A percentile compares a stretch with the other conserved stretches of the same genome.
Conservation (phyloP, 1,284 basidiomycete genomes). For the Chiua sp. region DNA sequence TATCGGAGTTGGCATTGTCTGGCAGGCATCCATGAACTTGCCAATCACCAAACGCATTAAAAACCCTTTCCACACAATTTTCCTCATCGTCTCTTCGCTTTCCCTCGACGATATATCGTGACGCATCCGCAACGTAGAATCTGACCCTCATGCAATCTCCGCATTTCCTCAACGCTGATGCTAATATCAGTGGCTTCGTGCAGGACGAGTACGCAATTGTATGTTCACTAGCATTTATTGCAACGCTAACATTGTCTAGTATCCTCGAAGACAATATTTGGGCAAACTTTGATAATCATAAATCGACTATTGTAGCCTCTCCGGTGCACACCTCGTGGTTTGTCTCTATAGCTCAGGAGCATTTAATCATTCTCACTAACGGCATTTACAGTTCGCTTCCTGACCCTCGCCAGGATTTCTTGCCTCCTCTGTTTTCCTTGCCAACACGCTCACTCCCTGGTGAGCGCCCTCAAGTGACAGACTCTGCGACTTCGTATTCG, state of each 20-base stretch:
- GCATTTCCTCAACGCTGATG: background rate
- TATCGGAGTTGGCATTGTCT: background rate
- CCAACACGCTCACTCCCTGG: background rate
- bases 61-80: background rate
- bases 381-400: background rate
- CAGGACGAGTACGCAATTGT: background rate
- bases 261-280: background rate
- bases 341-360: background rate
- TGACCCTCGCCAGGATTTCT: background rate
- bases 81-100: background rate
- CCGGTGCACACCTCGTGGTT: background rate
- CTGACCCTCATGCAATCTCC: background rate
- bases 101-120: background rate
- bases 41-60: background rate
- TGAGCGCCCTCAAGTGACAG: background rate
- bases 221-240: background rate
- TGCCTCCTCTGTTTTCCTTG: background rate
- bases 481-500: background rate
- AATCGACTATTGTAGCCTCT: background rate
- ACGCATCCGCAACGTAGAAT: background rate
- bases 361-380: background rate
- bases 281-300: background rate
- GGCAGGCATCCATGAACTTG: background rate
- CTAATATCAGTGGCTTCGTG: background rate
- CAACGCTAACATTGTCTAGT: background rate